Base-by-base conservation (phyloP, 192 early-diverging fungal genomes). In the Phycomyces blakesleeanus region DNA sequence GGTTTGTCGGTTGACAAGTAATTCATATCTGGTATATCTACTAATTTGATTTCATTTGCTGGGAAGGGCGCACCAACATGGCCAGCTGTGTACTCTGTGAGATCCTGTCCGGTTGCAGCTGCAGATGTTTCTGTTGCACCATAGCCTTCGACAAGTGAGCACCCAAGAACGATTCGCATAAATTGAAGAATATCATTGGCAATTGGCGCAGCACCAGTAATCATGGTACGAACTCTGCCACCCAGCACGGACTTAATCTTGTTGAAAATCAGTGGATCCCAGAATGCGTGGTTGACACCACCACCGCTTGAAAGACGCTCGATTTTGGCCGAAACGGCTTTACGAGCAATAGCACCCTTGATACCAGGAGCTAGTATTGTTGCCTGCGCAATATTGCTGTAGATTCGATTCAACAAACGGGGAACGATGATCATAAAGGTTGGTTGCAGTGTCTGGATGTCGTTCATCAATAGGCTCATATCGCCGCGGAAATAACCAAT, bases 371-470 rank as follows among this genome's bases (percentile, higher is more conserved):
- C 87, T 38, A 86, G 74, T 49, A 91, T 62, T 18, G 82, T 84
- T 0, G 68, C 64, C 26, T 69, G 57, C 26, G 71, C 69, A 52
- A 84, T 29, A 54, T 78, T 82, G 55, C 69, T 88, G 66, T 96
- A 90, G 63, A 98, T 87, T 57, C 93, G 87, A 82, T 93, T 96
- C 68, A 95, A 78, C 44, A 98, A 75, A 20, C 95, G 87, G 7
- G 96, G 95, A n/a, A 98, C 96, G 21, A 89, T 83, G 55, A 76
- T 79, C 69, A 98, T 94, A 51, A 94, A 37, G 22, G 89, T 94
- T 6, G 96, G 96, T 29, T 78, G 70, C 21, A 97, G 83, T 25
- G 78, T 63, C 39, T 80, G 82, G 64, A 96, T 73, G 70, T 98
- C 96, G 34, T 96, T 93, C 14, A 97, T 72, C 18, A 98, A 67